Conservation (phyloP, 164 flowering plant species). For the Magnolia changhungtana region DNA sequence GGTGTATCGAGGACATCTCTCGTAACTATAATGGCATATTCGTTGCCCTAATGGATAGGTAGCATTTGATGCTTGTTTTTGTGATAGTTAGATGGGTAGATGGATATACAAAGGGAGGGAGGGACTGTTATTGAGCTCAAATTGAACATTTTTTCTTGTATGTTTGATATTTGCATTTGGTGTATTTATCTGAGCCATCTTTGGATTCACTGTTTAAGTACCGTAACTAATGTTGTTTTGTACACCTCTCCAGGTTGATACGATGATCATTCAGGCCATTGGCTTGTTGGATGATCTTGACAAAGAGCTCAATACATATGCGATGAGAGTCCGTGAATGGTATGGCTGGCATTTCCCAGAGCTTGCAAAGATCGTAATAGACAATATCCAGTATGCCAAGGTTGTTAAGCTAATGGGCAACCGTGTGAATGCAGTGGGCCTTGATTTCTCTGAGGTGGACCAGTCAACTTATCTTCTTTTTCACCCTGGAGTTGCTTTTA, state of each 20-base stretch:
- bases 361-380: conserved; percentile 84
- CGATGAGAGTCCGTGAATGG: conserved; percentile 97
- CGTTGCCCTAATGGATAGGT: not conserved
- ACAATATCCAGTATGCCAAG: conserved; percentile 88
- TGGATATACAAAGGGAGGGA: not conserved
- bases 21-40: not conserved
- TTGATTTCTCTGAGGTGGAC: conserved; percentile 87
- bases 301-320: conserved; percentile 93
- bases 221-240: not conserved
- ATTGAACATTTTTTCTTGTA: not conserved
- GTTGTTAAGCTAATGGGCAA: conserved; percentile 86
- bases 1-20: not conserved
- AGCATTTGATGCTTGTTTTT: not conserved
- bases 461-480: not conserved
- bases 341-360: conserved; percentile 99
- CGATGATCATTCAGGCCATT: conserved; percentile 96
- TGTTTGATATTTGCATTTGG: not conserved
- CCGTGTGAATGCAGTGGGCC: conserved; percentile 81
- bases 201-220: not conserved
- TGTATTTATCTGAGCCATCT: not conserved
- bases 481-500: not conserved
- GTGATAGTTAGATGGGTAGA: not conserved
- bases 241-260: conserved; percentile 62
- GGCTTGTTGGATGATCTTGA: conserved; percentile 97
- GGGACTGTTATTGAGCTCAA: not conserved